Evolutionary conservation across 139 green algal species (phyloP).

Genomic region (Tetratostichococcus sp.): DNA sequence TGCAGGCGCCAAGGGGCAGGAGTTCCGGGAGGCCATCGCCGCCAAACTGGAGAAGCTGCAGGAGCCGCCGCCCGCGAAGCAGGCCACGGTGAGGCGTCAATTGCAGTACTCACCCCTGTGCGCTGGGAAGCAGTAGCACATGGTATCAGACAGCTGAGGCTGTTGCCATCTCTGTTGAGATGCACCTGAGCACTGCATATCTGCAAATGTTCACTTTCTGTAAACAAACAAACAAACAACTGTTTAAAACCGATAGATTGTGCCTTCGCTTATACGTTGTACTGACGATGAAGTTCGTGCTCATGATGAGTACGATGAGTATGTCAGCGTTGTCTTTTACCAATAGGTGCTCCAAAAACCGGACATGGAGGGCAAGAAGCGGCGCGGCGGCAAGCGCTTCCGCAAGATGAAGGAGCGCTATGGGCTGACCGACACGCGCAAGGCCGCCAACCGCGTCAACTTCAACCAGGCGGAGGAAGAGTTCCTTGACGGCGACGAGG

Average conservation of each 20-base stretch:
- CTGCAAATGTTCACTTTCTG: no score
- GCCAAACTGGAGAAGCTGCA: constrained; percentile 98
- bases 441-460: constrained; percentile 89
- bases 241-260: no score
- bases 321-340: no score
- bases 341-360: constrained; percentile 88
- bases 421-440: constrained; percentile 68
- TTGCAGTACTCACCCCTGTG: neutral
- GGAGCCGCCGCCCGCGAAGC: constrained; percentile 91
- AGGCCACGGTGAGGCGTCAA: neutral
- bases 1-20: neutral
- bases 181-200: no score
- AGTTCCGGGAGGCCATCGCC: constrained; percentile 70
- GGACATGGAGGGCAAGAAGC: constrained; percentile 86
- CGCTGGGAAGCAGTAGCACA: no score
- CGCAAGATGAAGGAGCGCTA: constrained; percentile 95
- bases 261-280: no score
- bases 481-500: constrained; percentile 88
- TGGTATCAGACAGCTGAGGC: no score
- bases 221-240: no score
- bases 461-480: constrained; percentile 94
- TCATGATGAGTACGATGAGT: no score
- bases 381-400: constrained; percentile 68
- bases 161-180: no score
- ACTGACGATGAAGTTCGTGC: no score